A percentile compares a stretch with the other conserved stretches of the same genome.
Evolutionary conservation across 1,139 yeast genomes (phyloP).

Genomic region (Geotrichum phurueaensis): DNA sequence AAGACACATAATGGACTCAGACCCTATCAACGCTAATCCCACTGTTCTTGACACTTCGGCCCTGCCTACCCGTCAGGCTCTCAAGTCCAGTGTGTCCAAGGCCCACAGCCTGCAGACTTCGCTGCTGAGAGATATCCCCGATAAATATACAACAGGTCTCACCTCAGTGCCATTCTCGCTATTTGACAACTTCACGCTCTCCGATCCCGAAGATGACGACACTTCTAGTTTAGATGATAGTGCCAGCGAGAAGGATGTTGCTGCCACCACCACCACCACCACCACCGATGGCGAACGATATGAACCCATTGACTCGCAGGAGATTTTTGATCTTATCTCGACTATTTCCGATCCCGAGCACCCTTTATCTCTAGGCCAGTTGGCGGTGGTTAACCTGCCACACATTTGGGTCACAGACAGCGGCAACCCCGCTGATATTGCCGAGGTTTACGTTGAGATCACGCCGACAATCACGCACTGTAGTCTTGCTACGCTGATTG

Average conservation of each 20-base stretch:
- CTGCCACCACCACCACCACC: background rate
- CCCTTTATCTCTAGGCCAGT: constrained; percentile 88
- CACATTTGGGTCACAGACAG: constrained; percentile 69
- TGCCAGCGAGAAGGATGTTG: background rate
- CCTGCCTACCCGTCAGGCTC: constrained; percentile 60
- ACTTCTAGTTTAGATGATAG: background rate
- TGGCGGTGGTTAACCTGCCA: constrained; percentile 82
- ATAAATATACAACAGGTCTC: constrained; percentile 2
- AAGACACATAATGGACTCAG: constrained; percentile 35
- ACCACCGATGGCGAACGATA: constrained; percentile 31
- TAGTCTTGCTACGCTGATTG: constrained; percentile 90
- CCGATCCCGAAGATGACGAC: constrained; percentile 16
- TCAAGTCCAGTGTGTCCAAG: constrained; percentile 21
- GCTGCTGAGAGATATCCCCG: constrained; percentile 4
- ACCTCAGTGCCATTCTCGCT: constrained; percentile 20
- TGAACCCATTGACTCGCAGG: constrained; percentile 75
- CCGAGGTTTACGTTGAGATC: constrained; percentile 73
- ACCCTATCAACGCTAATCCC: constrained; percentile 90
- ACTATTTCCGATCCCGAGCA: constrained; percentile 96
- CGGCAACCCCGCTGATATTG: constrained; percentile 48
- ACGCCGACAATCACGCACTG: constrained; percentile 99
- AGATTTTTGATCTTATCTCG: constrained; percentile 69
- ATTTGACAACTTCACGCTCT: constrained; percentile 17
- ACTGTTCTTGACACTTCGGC: constrained; percentile 68
- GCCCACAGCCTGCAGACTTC: background rate